Evolutionary conservation across 352 stramenopile species (phyloP), one percentile per base, ranked within the genome.

Genomic region (Nothophytophthora sp.): DNA sequence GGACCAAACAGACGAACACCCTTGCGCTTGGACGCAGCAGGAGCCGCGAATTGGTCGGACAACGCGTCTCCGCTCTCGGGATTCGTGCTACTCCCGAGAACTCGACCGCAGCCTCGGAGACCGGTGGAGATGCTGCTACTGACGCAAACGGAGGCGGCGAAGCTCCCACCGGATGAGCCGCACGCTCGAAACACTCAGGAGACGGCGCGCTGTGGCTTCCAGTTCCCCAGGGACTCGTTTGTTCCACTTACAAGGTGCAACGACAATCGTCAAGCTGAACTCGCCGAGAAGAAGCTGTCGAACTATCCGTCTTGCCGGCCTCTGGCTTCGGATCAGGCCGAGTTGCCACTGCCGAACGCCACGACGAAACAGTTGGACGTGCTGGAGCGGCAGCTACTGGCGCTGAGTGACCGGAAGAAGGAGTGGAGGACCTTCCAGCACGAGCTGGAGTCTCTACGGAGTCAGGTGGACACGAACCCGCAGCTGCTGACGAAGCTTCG

Each of bases 51-150:
- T 22, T 57, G 46, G 46, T 43, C 15, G 12, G 40, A 54, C 6
- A 22, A 67, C 3, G 40, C 28, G 22, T 63, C 55, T 2, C 34
- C 51, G 12, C 34, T 77, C 27, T 74, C 63, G 5, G 55, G 55
- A 18, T 77, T 77, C 19, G 61, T 74, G 13, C 27, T 70, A 29
- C 43, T 77, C 27, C 67, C 67, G 7, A 68, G 60, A 37, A 71
- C 59, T 18, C 63, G 67, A 10, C 67, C 67, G 10, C 67, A 72
- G 15, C 67, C 67, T 50, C 55, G 67, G 39, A 60, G 56, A 41
- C 63, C 67, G 12, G 25, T 77, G 5, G 67, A 77, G 11, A 32
- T 72, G 32, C 19, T 74, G 34, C 39, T 71, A 13, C 42, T 44
- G 23, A 27, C 30, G 18, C 38, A 58, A 36, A 3, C 30, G 25